Conservation (phyloP, 257 asterid genomes). For the Plantago major region DNA sequence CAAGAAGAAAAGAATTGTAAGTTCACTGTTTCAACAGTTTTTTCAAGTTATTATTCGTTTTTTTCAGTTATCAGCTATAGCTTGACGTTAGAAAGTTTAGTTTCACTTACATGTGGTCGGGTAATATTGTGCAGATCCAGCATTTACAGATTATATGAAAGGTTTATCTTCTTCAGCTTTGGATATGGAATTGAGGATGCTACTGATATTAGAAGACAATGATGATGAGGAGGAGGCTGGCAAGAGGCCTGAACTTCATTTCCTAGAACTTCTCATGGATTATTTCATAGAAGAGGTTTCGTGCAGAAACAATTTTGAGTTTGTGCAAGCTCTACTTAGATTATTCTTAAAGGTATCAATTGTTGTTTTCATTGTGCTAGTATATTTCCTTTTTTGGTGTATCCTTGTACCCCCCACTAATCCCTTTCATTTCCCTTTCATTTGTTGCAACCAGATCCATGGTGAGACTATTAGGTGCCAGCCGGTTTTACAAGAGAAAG, state of each 20-base stretch:
- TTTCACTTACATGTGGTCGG: conserved; percentile 10
- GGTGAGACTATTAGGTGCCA: conserved; percentile 71
- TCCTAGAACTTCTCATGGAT: conserved; percentile 64
- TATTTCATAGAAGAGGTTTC: conserved; percentile 65
- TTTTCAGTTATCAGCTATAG: not conserved
- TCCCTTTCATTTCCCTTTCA: not conserved
- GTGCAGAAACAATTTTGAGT: conserved; percentile 73
- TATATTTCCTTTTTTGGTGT: not conserved
- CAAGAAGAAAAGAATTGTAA: conserved; percentile 52
- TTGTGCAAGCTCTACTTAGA: conserved; percentile 68
- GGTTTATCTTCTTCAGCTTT: conserved; percentile 64
- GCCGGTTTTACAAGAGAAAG: conserved; percentile 55
- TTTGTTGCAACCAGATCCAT: conserved; percentile 52
- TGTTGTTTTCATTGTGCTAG: not conserved
- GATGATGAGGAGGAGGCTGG: conserved; percentile 47
- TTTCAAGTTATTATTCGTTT: not conserved
- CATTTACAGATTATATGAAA: conserved; percentile 70
- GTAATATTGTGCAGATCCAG: conserved; percentile 51
- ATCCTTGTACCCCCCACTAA: not conserved
- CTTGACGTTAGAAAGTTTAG: not conserved
- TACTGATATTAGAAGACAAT: conserved; percentile 66
- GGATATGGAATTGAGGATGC: conserved; percentile 90
- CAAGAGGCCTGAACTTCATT: conserved; percentile 53
- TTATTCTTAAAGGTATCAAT: conserved; percentile 70
- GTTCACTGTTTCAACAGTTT: conserved; percentile 21